phyloP scores from a whole-genome alignment of 2,329 filamentous ascomycete species.

The Fusarium scirpi region DNA sequence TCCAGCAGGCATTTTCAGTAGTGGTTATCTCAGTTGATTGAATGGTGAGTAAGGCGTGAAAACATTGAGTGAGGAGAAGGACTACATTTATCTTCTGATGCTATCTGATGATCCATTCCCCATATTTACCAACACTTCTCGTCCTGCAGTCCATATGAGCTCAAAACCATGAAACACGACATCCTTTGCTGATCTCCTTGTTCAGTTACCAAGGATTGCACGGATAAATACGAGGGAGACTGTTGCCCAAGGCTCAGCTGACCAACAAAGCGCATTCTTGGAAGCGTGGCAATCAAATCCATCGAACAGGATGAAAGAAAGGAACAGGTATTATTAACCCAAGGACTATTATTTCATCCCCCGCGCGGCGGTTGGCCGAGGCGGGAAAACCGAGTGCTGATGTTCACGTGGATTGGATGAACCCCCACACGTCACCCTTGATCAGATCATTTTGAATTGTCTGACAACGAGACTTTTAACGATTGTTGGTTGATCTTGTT shows the following conservation, averaged over 20 bases:
- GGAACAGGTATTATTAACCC: fast-evolving
- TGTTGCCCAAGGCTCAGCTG: slow-evolving; percentile 1
- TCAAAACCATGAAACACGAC: background rate
- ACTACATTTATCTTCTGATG: slow-evolving; percentile 4
- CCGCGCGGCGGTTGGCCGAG: slow-evolving; percentile 6
- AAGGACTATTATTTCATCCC: slow-evolving; percentile 12
- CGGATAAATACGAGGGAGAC: background rate
- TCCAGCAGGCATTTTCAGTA: slow-evolving; percentile 26
- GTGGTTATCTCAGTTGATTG: background rate
- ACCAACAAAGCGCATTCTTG: background rate
- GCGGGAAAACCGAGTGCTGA: slow-evolving; percentile 8
- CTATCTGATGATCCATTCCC: slow-evolving; percentile 6
- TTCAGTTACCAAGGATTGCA: background rate
- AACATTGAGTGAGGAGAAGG: background rate
- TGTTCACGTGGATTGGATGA: slow-evolving; percentile 15
- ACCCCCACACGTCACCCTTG: slow-evolving; percentile 16
- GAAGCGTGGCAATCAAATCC: background rate
- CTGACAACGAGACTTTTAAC: slow-evolving; percentile 1
- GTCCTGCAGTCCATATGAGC: background rate
- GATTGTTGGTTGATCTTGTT: background rate
- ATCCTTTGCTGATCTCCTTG: slow-evolving; percentile 1
- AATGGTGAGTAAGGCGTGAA: fast-evolving
- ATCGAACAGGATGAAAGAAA: background rate
- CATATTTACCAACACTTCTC: background rate
- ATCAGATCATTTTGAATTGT: slow-evolving; percentile 21